Base-by-base conservation (phyloP, 805 yeast species). In the Metschnikowia hibisci region DNA sequence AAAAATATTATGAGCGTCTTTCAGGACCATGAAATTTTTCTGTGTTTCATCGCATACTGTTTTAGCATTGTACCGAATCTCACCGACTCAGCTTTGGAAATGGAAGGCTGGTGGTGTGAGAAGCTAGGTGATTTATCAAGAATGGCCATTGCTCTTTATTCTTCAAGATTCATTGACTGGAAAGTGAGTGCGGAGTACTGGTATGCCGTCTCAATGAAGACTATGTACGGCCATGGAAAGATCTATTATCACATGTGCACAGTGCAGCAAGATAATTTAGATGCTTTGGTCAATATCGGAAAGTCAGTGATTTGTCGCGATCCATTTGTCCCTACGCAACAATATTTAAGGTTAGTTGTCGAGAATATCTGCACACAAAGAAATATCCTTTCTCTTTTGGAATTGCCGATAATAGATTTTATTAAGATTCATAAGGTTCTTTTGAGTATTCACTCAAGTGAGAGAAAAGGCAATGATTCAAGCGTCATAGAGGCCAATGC, bases 181-280 rank as follows among this genome's bases (percentile, higher is more conserved):
- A 84, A 86, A 59, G 62, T 81, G 14, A 77, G 87, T 44, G 84
- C 95, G 1, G 89, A 85, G 60, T 80, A 80, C 59, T 87, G 96
- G 96, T 87, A 87, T 56, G 71, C 78, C 20, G 71, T 79, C 22
- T 81, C 95, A 3, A 77, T 85, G 78, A 77, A 78, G 52, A 77
- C 84, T 12, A 80, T 82, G 49, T 86, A 81, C 56, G 90, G 93
- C 2, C 89, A 83, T 55, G 96, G 96, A 2, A 85, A 88, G 59
- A 76, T 87, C 14, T 87, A 87, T 55, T 87, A 87, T 55, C 96
- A 87, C 59, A 82, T 84, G 77, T 86, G 93, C 36, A 86, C 95
- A 0, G 95, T 87, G 4, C 91, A 87, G 59, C 84, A 81, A 57
- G 83, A 80, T 59, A 77, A 79, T 48, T 64, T 86, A 46, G 89